Base-by-base conservation (phyloP, 371 early-diverging fungal species). In the Mortierella sp. region DNA sequence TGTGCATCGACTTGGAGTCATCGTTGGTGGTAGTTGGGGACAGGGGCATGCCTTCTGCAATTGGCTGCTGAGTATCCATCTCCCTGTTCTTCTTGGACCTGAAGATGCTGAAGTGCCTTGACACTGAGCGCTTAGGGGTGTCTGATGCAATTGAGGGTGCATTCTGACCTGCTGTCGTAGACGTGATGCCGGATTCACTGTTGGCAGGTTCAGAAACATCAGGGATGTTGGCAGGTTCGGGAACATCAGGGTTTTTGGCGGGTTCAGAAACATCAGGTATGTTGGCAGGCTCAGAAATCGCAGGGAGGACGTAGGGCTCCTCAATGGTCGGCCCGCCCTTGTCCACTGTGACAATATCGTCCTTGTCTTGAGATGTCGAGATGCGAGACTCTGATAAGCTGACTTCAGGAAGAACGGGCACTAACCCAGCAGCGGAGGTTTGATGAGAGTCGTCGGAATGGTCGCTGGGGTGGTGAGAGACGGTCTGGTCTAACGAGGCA, bases 101-200 rank as follows among this genome's bases (percentile, higher is more conserved):
- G 55, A 85, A 85, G 24, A 85, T 79, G 44, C 82, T 65, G 28
- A 85, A 77, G 52, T 74, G 68, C 8, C 85, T 81, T 3, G 85
- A 70, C 82, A 77, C 81, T 42, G 77, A 73, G 42, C 74, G 79
- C 60, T 85, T 85, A 19, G 31, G 58, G 2, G 74, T 21, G 21
- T 75, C 77, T 3, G 79, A 76, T 4, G 45, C 44, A 48, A 58
- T 48, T 3, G 60, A 26, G 16, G 60, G 13, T 4, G 60, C 68
- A 8, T 68, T 42, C 24, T 68, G 68, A 24, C 68, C 68, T 42
- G 21, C 34, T 14, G 58, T 54, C 1, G 44, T 54, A 9, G 54
- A 13, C 0, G 68, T 28, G 24, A 50, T 63, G 10, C 68, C 71
- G 28, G 74, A 42, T 16, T 74, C 80, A 26, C 50, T 42, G 50